These are phyloP conservation scores for Polygonum maritimum DNA, from an alignment of 148 eudicot species.

Conservation along the genomic window DNA sequence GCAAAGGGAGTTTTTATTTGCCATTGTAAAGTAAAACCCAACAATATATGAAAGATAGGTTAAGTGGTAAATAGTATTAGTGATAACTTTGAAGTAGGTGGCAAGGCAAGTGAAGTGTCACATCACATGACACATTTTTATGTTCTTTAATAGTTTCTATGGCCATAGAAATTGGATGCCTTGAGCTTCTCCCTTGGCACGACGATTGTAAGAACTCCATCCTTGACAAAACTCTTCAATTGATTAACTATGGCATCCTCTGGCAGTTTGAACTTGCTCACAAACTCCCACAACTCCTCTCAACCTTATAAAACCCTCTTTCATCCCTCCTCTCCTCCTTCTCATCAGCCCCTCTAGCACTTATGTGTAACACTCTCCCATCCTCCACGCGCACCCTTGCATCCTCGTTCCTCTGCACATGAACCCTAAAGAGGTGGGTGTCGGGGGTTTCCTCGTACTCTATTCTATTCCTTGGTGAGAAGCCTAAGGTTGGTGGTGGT, in stretches of 20 bases:
- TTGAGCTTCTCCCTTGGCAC: not conserved
- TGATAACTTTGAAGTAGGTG: too few relatives aligned
- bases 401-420: not conserved
- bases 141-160: not conserved
- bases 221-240: not conserved
- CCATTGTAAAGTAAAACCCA: too few relatives aligned
- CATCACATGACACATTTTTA: not conserved
- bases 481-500: not conserved
- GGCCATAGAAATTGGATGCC: not conserved
- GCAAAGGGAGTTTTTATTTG: too few relatives aligned
- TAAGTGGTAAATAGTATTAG: too few relatives aligned
- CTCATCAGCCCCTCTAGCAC: not conserved
- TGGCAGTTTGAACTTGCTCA: not conserved
- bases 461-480: not conserved
- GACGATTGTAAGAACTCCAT: not conserved
- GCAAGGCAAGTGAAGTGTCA: too few relatives aligned
- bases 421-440: not conserved
- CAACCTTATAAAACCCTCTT: not conserved
- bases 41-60: too few relatives aligned
- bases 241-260: not conserved
- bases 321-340: not conserved
- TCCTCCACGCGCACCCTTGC: conserved; percentile 1
- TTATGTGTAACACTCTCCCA: not conserved
- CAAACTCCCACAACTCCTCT: not conserved
- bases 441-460: not conserved